Base-by-base conservation (phyloP, 129 eudicot genomes). In the Artemisia tridentata region DNA sequence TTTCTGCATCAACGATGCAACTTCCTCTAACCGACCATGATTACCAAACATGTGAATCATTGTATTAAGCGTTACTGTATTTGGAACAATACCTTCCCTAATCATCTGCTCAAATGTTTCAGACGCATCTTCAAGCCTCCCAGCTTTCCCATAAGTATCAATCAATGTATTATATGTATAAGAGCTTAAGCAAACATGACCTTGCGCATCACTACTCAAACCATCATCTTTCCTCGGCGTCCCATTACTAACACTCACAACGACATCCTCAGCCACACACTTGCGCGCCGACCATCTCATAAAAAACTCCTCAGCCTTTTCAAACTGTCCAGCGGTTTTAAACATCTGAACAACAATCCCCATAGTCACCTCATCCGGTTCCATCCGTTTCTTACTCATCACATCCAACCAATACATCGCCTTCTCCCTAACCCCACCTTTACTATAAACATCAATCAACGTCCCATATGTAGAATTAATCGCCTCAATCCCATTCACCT, bases 121-220 rank as follows among this genome's bases (percentile, higher is more conserved):
- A 2, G 75, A 82, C 21, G 91, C 96, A 74, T 93, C 91, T 46
- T 80, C 62, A 15, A 93, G 57, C 68, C 82, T 75, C 6, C 96
- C 98, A 2, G 92, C 86, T 80, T 93, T 93, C 61, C 98, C 96
- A 68, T 85, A 89, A 5, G 90, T 93, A 72, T 93, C 98, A 38
- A 93, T 93, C 66, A 93, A 85, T 17, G 84, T 93, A 65, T 93
- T 89, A 66, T 93, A 87, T 0, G 97, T 85, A 53, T 85, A 67
- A 3, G 88, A 56, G 79, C 91, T 92, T 78, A 86, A 65, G 67
- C 82, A 63, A 80, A 79, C 80, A 67, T 63, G 74, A 62, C 56
- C 16, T 15, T 70, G 72, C 14, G 68, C 72, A 58, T 68, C 75
- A 57, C 63, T 80, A 57, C 59, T 65, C 20, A 17, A 63, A 53